These are phyloP conservation scores for Picea mariana DNA, from an alignment of 83 land plant genomes.

Conservation along the genomic window DNA sequence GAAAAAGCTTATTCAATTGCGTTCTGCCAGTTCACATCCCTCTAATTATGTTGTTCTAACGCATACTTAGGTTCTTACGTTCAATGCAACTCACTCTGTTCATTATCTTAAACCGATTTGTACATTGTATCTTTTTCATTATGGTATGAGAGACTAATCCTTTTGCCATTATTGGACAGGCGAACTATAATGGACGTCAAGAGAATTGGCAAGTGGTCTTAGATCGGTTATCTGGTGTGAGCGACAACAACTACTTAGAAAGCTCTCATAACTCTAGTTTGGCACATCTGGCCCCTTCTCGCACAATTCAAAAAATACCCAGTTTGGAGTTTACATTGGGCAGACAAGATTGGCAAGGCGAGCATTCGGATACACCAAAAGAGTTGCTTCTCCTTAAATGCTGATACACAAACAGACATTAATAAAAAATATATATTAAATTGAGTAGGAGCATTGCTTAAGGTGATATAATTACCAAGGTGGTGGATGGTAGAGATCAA, in stretches of 20 bases:
- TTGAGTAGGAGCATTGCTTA: too few relatives aligned
- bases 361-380: constrained; percentile 8
- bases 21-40: too few relatives aligned
- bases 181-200: not conserved
- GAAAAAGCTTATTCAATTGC: too few relatives aligned
- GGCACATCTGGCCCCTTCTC: not conserved
- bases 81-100: too few relatives aligned
- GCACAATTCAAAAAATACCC: constrained; percentile 16
- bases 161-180: not conserved
- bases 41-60: too few relatives aligned
- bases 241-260: not conserved
- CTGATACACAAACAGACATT: not conserved
- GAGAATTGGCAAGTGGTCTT: not conserved
- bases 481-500: too few relatives aligned
- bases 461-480: too few relatives aligned
- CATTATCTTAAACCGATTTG: too few relatives aligned
- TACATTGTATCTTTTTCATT: too few relatives aligned
- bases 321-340: constrained; percentile 41
- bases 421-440: too few relatives aligned
- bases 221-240: not conserved
- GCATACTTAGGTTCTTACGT: too few relatives aligned
- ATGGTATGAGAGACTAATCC: too few relatives aligned
- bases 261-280: not conserved
- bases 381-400: constrained; percentile 14
- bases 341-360: constrained; percentile 31